Evolutionary conservation across 2,329 filamentous ascomycete species (phyloP).

Genomic region (Aschersonia sp.): DNA sequence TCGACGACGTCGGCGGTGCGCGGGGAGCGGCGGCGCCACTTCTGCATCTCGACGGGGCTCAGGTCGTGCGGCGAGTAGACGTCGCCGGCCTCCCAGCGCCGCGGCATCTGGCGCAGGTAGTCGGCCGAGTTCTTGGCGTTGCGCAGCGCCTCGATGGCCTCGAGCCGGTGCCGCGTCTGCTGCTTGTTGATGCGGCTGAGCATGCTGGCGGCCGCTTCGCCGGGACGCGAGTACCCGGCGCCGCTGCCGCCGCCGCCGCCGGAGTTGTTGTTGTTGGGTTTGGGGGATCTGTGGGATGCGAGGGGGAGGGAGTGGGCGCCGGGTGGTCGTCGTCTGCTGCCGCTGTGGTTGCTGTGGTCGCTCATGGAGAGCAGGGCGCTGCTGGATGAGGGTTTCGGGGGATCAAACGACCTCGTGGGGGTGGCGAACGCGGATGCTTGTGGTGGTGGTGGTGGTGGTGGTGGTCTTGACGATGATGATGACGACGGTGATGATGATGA

Average conservation of each 20-base stretch:
- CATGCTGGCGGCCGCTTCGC: constrained; percentile 14
- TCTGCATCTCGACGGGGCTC: constrained; percentile 60
- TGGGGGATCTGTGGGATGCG: too few relatives aligned
- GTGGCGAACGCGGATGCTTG: constrained; percentile 4
- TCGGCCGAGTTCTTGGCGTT: constrained; percentile 29
- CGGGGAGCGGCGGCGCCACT: constrained; percentile 53
- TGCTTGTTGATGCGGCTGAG: constrained; percentile 14
- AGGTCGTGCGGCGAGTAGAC: constrained; percentile 86
- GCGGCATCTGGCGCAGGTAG: constrained; percentile 48
- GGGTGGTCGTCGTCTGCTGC: neutral
- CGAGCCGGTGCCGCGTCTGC: constrained; percentile 20
- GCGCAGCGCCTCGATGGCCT: constrained; percentile 11
- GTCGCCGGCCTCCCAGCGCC: constrained; percentile 65
- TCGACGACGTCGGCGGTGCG: constrained; percentile 63
- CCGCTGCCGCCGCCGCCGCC: neutral
- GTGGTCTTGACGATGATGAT: constrained; percentile 4
- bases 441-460: too few relatives aligned
- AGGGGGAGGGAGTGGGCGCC: neutral
- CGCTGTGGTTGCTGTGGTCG: constrained; percentile 7
- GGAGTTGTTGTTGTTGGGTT: neutral
- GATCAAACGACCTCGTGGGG: neutral
- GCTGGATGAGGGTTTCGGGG: constrained; percentile 8
- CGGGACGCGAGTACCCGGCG: constrained; percentile 2
- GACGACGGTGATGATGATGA: too few relatives aligned
- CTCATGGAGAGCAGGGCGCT: constrained; percentile 11